These are phyloP conservation scores for Candida endomychidarum DNA, from an alignment of 805 yeast species.

Conservation along the genomic window DNA sequence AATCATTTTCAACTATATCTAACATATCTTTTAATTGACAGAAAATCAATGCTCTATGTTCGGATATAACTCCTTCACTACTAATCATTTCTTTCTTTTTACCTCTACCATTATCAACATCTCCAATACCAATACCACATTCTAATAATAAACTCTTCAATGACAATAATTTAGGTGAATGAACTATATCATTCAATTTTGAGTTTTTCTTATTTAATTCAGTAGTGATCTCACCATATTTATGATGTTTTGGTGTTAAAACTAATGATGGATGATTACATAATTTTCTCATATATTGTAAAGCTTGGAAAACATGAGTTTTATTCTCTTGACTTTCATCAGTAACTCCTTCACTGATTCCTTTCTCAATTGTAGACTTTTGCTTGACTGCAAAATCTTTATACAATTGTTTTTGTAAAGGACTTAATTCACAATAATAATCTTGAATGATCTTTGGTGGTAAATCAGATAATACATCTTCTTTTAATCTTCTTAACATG, in stretches of 20 bases:
- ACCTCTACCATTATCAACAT: conserved; percentile 36
- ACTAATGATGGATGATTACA: conserved; percentile 97
- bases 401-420: conserved; percentile 82
- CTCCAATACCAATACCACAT: conserved; percentile 80
- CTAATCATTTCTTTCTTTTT: conserved; percentile 35
- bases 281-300: conserved; percentile 94
- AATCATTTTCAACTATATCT: conserved; percentile 90
- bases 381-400: conserved; percentile 88
- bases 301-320: conserved; percentile 94
- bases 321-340: conserved; percentile 49
- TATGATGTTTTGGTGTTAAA: conserved; percentile 79
- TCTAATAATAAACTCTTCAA: conserved; percentile 77
- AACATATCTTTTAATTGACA: conserved; percentile 98
- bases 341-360: conserved; percentile 41
- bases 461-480: conserved; percentile 90
- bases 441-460: conserved; percentile 99
- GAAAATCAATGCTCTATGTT: conserved; percentile 91
- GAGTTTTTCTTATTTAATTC: conserved; percentile 59
- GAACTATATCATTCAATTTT: conserved; percentile 67
- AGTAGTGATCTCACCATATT: conserved; percentile 62
- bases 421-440: conserved; percentile 94
- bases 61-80: conserved; percentile 75
- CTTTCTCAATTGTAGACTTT: conserved; percentile 66
- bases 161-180: conserved; percentile 89
- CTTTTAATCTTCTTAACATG: conserved; percentile 92